phyloP scores from a whole-genome alignment of 495 filamentous ascomycete genomes.

The Chaetomidium leptoderma region DNA sequence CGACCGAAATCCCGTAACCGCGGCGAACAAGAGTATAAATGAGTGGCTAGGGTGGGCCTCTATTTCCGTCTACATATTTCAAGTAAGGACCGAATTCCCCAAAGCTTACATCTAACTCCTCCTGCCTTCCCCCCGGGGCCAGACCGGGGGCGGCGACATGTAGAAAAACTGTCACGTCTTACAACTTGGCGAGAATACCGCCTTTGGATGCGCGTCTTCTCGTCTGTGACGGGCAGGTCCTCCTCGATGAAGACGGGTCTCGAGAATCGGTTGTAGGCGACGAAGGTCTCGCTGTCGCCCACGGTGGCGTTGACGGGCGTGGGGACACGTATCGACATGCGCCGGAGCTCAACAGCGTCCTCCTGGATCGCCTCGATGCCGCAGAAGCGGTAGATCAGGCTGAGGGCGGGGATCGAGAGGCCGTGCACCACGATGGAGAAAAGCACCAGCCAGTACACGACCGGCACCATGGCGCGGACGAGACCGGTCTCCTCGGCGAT shows the following conservation, averaged over 20 bases:
- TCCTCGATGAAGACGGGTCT: constrained; percentile 35
- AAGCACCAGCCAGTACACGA: constrained; percentile 57
- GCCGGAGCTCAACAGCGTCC: constrained; percentile 47
- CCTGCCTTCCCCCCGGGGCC: too few relatives aligned
- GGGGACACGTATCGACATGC: constrained; percentile 48
- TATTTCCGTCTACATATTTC: too few relatives aligned
- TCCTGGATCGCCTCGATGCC: constrained; percentile 48
- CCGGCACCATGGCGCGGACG: constrained; percentile 47
- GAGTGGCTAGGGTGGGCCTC: too few relatives aligned
- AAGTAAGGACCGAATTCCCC: too few relatives aligned
- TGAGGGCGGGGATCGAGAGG: constrained; percentile 52
- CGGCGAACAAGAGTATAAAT: too few relatives aligned
- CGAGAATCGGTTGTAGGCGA: constrained; percentile 56
- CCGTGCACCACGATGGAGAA: constrained; percentile 57
- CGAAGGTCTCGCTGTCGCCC: constrained; percentile 37
- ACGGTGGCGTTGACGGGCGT: constrained; percentile 49
- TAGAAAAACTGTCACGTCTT: too few relatives aligned
- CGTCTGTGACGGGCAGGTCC: too few relatives aligned
- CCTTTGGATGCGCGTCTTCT: too few relatives aligned
- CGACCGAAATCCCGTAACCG: too few relatives aligned
- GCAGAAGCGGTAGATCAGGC: constrained; percentile 42
- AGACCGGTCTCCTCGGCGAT: constrained; percentile 49
- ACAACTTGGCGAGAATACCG: too few relatives aligned
- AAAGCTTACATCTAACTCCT: too few relatives aligned
- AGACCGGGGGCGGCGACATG: too few relatives aligned